phyloP scores from a whole-genome alignment of 495 filamentous ascomycete genomes.

The Penicillium waksmanii region DNA sequence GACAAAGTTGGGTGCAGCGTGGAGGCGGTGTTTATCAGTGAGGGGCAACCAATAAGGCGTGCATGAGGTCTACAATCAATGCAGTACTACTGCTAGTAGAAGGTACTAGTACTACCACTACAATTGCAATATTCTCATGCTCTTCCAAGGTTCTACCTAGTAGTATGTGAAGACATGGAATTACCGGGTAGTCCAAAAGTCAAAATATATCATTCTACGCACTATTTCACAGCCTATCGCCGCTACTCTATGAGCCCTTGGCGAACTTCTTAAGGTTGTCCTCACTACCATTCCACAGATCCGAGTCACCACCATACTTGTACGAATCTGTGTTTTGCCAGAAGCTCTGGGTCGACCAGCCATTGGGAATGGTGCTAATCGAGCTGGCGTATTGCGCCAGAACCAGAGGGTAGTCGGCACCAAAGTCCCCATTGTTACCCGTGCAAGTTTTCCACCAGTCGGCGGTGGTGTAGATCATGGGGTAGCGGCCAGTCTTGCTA shows the following conservation, averaged over 20 bases:
- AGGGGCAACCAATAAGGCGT: too few species aligned
- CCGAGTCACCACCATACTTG: conserved; percentile 32
- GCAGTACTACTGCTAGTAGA: too few species aligned
- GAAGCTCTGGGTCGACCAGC: conserved; percentile 63
- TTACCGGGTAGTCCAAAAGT: too few species aligned
- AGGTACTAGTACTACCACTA: too few species aligned
- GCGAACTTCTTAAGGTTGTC: conserved; percentile 24
- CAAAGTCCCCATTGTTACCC: conserved; percentile 57
- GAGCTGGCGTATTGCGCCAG: conserved; percentile 56
- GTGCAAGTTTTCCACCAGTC: conserved; percentile 68
- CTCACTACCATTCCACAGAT: conserved; percentile 33
- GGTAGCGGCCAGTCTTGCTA: conserved; percentile 53
- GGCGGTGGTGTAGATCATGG: conserved; percentile 63
- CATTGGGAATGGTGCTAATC: conserved; percentile 57
- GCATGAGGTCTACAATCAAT: too few species aligned
- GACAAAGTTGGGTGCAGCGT: too few species aligned
- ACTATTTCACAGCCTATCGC: too few species aligned
- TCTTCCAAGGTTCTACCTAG: too few species aligned
- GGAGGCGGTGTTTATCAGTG: too few species aligned
- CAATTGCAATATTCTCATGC: too few species aligned
- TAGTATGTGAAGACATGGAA: too few species aligned
- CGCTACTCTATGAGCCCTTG: conserved; percentile 1
- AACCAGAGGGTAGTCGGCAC: conserved; percentile 56
- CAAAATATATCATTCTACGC: too few species aligned
- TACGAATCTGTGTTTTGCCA: conserved; percentile 56